These are phyloP conservation scores for Nemania abortiva DNA, from an alignment of 2,329 filamentous ascomycete genomes.

Conservation along the genomic window DNA sequence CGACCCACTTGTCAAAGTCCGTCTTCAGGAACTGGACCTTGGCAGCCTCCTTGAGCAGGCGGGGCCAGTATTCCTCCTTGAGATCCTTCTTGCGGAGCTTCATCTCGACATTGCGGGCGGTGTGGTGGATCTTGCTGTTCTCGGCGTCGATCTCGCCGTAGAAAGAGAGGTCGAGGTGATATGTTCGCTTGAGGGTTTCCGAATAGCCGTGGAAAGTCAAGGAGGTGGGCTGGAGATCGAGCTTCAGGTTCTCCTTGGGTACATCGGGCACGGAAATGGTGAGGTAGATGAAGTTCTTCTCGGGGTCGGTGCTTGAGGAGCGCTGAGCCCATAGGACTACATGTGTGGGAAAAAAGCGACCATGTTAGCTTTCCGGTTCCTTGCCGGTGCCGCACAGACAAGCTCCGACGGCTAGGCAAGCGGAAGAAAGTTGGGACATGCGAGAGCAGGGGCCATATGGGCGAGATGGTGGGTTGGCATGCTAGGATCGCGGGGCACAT, in stretches of 20 bases:
- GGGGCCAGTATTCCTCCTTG: slow-evolving; percentile 94
- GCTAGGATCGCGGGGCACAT: slow-evolving; percentile 25
- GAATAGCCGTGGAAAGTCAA: slow-evolving; percentile 88
- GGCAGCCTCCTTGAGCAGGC: slow-evolving; percentile 89
- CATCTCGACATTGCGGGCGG: slow-evolving; percentile 86
- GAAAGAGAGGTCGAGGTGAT: slow-evolving; percentile 87
- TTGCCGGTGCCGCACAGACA: background rate
- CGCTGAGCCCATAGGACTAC: slow-evolving; percentile 98
- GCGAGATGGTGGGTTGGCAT: background rate
- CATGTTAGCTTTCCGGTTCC: slow-evolving; percentile 24
- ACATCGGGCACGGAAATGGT: slow-evolving; percentile 92
- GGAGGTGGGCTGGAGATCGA: slow-evolving; percentile 82
- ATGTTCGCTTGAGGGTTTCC: slow-evolving; percentile 85
- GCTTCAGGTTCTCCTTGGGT: slow-evolving; percentile 77
- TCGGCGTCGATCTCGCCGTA: slow-evolving; percentile 90
- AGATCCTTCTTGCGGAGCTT: slow-evolving; percentile 98
- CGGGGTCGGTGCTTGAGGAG: slow-evolving; percentile 81
- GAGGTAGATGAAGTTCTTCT: slow-evolving; percentile 95
- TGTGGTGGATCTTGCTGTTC: slow-evolving; percentile 89
- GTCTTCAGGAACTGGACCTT: slow-evolving; percentile 98
- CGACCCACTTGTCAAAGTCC: slow-evolving; percentile 99
- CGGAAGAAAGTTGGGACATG: background rate
- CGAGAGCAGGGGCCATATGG: background rate
- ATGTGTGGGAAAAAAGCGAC: slow-evolving; percentile 12
- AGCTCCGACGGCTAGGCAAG: background rate